Evolutionary conservation across 257 asterid genomes (phyloP).

Genomic region (Nicotiana knightiana): DNA sequence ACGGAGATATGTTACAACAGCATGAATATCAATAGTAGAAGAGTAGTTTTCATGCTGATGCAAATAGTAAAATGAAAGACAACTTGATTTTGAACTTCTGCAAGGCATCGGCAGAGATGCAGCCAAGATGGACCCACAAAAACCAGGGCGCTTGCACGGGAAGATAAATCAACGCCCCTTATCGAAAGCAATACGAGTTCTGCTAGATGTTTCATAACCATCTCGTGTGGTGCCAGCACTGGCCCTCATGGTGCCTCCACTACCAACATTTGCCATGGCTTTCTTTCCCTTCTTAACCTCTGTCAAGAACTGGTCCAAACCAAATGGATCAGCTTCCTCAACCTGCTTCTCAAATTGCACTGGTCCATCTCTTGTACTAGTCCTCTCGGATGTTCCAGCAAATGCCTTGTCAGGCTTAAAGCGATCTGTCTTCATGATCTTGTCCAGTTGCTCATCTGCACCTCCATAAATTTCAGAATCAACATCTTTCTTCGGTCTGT

Average conservation of each 20-base stretch:
- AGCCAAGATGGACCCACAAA: neutral
- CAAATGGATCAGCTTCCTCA: conserved; percentile 86
- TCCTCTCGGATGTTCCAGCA: conserved; percentile 63
- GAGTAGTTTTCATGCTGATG: neutral
- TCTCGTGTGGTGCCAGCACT: conserved; percentile 44
- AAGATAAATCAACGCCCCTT: conserved; percentile 26
- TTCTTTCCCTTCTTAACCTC: conserved; percentile 88
- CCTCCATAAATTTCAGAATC: conserved; percentile 87
- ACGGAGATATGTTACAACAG: neutral
- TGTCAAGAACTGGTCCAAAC: conserved; percentile 78
- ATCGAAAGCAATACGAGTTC: conserved; percentile 36
- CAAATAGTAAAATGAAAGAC: neutral
- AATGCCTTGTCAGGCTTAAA: conserved; percentile 74
- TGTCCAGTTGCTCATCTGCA: conserved; percentile 76
- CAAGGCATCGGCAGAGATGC: neutral
- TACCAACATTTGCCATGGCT: conserved; percentile 73
- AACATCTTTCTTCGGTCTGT: conserved; percentile 73
- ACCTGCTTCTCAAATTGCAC: conserved; percentile 72
- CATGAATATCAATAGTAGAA: neutral
- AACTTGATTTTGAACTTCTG: too few species aligned
- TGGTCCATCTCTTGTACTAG: conserved; percentile 69
- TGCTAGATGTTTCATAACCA: conserved; percentile 33
- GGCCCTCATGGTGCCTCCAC: conserved; percentile 44
- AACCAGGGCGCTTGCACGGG: neutral
- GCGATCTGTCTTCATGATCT: conserved; percentile 80